phyloP scores from a whole-genome alignment of 177 flowering plant genomes.

The Vitis hybrid region DNA sequence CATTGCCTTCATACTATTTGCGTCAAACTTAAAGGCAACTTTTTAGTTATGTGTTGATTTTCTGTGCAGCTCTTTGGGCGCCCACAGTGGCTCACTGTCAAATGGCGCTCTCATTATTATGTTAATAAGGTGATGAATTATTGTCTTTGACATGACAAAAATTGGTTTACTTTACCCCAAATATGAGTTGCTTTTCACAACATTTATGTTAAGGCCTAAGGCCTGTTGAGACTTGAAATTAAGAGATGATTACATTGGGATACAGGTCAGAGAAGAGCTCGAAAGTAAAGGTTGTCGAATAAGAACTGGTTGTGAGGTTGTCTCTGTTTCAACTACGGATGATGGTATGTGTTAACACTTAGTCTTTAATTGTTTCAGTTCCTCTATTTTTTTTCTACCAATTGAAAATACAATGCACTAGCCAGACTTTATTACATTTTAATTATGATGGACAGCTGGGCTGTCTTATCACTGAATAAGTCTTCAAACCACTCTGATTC shows the following conservation, averaged over 20 bases:
- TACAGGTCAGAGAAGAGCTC: constrained; percentile 62
- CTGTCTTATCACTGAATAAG: no score
- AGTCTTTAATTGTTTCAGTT: not conserved
- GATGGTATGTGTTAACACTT: constrained; percentile 40
- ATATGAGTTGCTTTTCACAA: no score
- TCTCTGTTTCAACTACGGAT: constrained; percentile 46
- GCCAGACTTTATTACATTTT: no score
- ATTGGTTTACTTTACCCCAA: not conserved
- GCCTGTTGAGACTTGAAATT: not conserved
- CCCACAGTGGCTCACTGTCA: constrained; percentile 93
- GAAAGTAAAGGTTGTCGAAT: constrained; percentile 60
- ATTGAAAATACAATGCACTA: no score
- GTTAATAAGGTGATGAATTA: constrained; percentile 55
- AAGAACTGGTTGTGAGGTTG: constrained; percentile 57
- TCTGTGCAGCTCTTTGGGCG: constrained; percentile 75
- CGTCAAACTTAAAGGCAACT: not conserved
- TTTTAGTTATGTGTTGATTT: constrained; percentile 7
- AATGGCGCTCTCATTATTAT: constrained; percentile 67
- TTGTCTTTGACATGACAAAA: not conserved
- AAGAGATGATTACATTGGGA: not conserved
- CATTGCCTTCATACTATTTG: not conserved
- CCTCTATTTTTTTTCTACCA: no score
- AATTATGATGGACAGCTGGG: no score
- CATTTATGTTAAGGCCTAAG: no score
- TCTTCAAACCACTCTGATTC: no score